phyloP scores from a whole-genome alignment of 805 yeast genomes.

The Myxozyma neglecta region DNA sequence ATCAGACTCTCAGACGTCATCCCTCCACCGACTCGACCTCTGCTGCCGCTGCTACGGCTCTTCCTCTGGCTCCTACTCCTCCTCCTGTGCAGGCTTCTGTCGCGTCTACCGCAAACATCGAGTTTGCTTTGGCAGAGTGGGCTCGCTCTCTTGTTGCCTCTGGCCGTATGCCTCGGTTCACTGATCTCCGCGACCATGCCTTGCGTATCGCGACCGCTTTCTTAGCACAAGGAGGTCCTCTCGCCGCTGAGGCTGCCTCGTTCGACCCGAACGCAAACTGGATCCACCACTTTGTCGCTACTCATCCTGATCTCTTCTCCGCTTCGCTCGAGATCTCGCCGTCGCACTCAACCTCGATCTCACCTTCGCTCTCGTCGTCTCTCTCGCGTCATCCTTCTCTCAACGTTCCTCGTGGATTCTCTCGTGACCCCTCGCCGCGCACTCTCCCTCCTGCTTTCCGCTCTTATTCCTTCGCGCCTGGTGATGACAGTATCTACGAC shows the following conservation, averaged over 20 bases:
- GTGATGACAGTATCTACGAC: not conserved
- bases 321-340: no score
- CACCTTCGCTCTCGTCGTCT: constrained; percentile 3
- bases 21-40: not conserved
- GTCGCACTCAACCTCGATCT: not conserved
- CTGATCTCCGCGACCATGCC: constrained; percentile 4
- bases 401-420: not conserved
- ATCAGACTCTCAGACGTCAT: not conserved
- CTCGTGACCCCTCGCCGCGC: not conserved
- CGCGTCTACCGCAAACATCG: not conserved
- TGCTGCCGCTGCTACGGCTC: not conserved
- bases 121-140: constrained; percentile 16
- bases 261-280: constrained; percentile 17
- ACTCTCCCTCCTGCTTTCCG: not conserved
- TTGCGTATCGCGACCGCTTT: not conserved
- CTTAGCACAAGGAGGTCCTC: not conserved
- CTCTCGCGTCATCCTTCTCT: not conserved
- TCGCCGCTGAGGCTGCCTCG: not conserved
- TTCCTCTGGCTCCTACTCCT: not conserved
- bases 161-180: not conserved
- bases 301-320: constrained; percentile 14
- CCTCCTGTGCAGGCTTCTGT: not conserved
- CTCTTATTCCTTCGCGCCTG: not conserved
- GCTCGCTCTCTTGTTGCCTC: not conserved
- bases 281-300: constrained; percentile 19